Conservation (phyloP, 1,284 basidiomycete genomes). For the Exsudoporus floridanus region DNA sequence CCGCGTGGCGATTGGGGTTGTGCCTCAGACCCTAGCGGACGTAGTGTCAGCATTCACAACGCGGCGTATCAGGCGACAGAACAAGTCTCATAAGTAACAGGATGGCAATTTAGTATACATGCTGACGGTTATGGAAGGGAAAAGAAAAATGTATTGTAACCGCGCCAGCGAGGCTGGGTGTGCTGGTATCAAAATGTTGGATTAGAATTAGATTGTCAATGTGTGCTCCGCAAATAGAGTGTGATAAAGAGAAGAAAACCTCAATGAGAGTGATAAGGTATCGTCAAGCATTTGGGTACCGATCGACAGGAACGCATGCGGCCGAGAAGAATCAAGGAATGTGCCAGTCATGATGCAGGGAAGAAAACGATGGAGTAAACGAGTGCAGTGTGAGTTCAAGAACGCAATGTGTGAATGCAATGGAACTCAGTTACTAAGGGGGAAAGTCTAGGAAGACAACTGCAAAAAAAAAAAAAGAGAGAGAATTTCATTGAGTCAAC, state of each 20-base stretch:
- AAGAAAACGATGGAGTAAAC: conserved; percentile 23
- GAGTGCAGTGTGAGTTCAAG: conserved; percentile 29
- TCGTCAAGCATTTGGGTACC: conserved; percentile 35
- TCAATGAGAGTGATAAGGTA: conserved; percentile 40
- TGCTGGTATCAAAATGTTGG: conserved; percentile 29
- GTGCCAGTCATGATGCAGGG: conserved; percentile 34
- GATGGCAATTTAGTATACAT: conserved; percentile 22
- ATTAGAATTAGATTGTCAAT: conserved; percentile 36
- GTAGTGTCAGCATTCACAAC: conserved; percentile 94
- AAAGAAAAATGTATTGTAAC: conserved; percentile 13
- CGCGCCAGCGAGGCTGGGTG: conserved; percentile 22
- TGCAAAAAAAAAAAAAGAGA: conserved; percentile 17
- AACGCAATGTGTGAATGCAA: conserved; percentile 23
- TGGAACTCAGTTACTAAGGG: conserved; percentile 26
- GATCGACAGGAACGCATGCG: conserved; percentile 18
- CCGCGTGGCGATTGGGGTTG: conserved; percentile 97
- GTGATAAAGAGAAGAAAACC: conserved; percentile 30
- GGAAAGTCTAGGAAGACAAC: conserved; percentile 25
- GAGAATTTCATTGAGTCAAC: conserved; percentile 48
- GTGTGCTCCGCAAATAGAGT: conserved; percentile 39
- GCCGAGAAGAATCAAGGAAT: conserved; percentile 28
- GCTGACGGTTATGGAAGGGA: conserved; percentile 13
- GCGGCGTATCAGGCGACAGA: conserved; percentile 67
- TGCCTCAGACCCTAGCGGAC: conserved; percentile 89
- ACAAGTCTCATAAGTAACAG: conserved; percentile 8